Evolutionary conservation across 1,284 basidiomycete genomes (phyloP).

Genomic region (Pholiota adiposa): DNA sequence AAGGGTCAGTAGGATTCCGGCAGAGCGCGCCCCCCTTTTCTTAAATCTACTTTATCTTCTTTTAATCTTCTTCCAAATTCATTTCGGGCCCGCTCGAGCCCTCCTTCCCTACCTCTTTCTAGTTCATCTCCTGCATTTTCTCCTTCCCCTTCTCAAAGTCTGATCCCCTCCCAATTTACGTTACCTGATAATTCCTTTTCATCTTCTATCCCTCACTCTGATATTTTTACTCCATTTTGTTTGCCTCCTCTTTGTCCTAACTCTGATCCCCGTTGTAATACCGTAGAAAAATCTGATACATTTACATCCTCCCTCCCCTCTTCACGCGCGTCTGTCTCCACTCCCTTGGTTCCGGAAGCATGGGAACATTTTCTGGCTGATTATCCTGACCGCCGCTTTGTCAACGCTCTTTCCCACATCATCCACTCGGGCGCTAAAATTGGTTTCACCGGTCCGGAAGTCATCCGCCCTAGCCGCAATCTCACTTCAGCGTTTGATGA

Average conservation of each 20-base stretch:
- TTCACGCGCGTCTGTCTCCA: conserved; percentile 20
- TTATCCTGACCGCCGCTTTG: conserved; percentile 38
- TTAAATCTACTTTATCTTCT: conserved; percentile 1
- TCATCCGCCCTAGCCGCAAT: conserved; percentile 18
- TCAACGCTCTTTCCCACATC: conserved; percentile 33
- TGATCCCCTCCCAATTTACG: not conserved
- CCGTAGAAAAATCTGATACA: too few species aligned
- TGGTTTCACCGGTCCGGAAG: conserved; percentile 29
- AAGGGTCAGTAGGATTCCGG: conserved; percentile 9
- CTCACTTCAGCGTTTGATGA: conserved; percentile 27
- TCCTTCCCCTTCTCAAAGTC: not conserved
- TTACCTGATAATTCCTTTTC: too few species aligned
- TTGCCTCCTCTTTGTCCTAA: conserved; percentile 30
- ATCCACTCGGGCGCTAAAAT: conserved; percentile 35
- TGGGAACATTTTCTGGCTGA: conserved; percentile 33
- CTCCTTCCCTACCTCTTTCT: not conserved
- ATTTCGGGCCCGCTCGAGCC: not conserved
- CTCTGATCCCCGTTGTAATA: conserved; percentile 31
- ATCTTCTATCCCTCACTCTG: too few species aligned
- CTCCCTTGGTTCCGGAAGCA: conserved; percentile 23
- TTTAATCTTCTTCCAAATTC: not conserved
- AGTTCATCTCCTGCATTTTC: not conserved
- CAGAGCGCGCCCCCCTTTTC: conserved; percentile 12
- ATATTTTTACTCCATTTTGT: not conserved
- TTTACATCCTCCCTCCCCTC: not conserved